Evolutionary conservation across 179 eudicot species (phyloP).

Genomic region (Patellifolia procumbens): DNA sequence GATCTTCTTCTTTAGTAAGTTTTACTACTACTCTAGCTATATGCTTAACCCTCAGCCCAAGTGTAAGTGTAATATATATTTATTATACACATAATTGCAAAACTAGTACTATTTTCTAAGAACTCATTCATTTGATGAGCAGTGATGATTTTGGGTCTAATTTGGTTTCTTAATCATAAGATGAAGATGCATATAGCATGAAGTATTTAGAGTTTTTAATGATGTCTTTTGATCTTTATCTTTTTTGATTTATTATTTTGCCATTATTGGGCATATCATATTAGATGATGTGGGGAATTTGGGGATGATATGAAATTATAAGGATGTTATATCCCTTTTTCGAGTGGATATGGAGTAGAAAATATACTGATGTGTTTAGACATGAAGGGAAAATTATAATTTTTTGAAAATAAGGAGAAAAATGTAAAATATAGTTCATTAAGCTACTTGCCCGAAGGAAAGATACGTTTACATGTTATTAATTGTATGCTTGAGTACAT

Average conservation of each 20-base stretch:
- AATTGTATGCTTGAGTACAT: not conserved
- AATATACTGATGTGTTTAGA: too few species aligned
- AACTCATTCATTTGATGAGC: not conserved
- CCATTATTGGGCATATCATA: not conserved
- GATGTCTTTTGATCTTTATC: not conserved
- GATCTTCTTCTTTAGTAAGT: conserved; percentile 17
- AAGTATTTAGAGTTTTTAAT: not conserved
- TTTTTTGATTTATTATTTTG: not conserved
- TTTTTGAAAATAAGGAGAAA: not conserved
- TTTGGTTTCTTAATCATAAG: not conserved
- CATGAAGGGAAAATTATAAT: too few species aligned
- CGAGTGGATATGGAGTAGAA: not conserved
- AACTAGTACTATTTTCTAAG: not conserved
- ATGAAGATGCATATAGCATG: not conserved
- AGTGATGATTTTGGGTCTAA: not conserved
- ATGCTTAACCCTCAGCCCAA: conserved; percentile 8
- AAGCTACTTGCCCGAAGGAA: too few species aligned
- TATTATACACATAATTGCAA: conserved; percentile 16
- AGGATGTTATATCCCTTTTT: too few species aligned
- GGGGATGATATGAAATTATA: not conserved
- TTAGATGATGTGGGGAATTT: not conserved
- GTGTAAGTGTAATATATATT: conserved; percentile 21
- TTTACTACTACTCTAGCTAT: not conserved
- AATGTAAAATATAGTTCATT: not conserved
- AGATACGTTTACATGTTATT: not conserved